Evolutionary conservation across 2,329 filamentous ascomycete species (phyloP), one percentile per base, ranked within the genome.

Genomic region (Colletotrichum destructivum): DNA sequence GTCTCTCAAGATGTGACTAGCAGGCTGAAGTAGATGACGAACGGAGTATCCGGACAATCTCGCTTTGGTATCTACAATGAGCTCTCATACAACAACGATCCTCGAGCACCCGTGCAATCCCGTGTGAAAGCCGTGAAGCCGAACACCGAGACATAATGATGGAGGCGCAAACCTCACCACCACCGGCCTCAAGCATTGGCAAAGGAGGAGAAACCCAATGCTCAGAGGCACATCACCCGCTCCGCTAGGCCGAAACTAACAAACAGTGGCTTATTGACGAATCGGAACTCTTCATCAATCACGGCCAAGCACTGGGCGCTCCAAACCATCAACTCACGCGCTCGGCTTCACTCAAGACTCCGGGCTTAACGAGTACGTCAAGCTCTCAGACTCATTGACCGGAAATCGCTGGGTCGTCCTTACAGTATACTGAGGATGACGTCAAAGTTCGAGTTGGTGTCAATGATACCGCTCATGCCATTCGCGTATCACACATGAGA

Each of bases 401-500:
- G n/a, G 44, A 49, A 35, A 42, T 16, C 13, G 31, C 16, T 35
- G 23, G 18, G 35, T 42, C 21, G 49, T n/a, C n/a, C 5, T 59
- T n/a, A n/a, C n/a, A n/a, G n/a, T 23, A 44, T 44, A 18, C 12
- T 13, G 11, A 8, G 35, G 56, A 42, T 71, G 68, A 71, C 57
- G 64, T 71, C 64, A 46, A 62, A 21, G 12, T 21, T 49, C 7
- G 21, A 47, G 15, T n/a, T 21, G 46, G 13, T 21, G 23, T 47
- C 35, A 57, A 16, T 51, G 12, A 42, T 15, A 4, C 42, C 15
- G 49, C 56, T 11, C 21, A 62, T 52, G 64, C 57, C 44, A 57
- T 21, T 42, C 35, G 23, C 23, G 68, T 68, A 68, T 71, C 68
- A 70, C 21, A 54, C 23, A 62, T 71, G 64, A 62, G 68, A 71